Evolutionary conservation across 2,329 filamentous ascomycete genomes (phyloP).

Genomic region (Aspergillus arachidicola): DNA sequence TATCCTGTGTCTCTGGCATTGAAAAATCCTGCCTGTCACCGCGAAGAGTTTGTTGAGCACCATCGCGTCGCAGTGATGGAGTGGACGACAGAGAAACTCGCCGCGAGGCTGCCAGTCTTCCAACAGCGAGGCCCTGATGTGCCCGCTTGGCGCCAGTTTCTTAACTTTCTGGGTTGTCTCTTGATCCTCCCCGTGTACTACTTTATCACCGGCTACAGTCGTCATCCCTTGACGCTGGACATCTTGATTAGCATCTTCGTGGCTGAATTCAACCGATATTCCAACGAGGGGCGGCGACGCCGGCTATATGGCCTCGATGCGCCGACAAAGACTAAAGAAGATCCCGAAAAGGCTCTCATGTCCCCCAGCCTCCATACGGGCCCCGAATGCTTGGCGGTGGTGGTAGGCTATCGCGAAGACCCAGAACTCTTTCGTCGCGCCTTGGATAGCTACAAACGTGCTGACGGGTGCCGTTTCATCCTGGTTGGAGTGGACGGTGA

Average conservation of each 20-base stretch:
- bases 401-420: conserved; percentile 38
- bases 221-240: conserved; percentile 30
- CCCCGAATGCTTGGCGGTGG: conserved; percentile 28
- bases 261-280: conserved; percentile 30
- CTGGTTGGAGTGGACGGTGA: conserved; percentile 35
- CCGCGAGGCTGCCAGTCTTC: conserved; percentile 1
- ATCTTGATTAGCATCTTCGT: conserved; percentile 30
- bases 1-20: background rate
- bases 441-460: conserved; percentile 32
- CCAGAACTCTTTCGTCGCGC: conserved; percentile 28
- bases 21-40: background rate
- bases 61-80: background rate
- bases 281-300: conserved; percentile 27
- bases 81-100: background rate
- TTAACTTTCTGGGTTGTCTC: conserved; percentile 31
- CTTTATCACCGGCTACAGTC: conserved; percentile 23
- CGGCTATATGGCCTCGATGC: conserved; percentile 18
- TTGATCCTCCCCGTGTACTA: conserved; percentile 26
- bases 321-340: conserved; percentile 13
- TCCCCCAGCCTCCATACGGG: conserved; percentile 6
- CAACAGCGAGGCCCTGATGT: conserved; percentile 22
- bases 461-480: conserved; percentile 27
- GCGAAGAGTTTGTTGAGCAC: background rate
- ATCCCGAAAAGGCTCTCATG: conserved; percentile 19
- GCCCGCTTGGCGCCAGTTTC: conserved; percentile 23